A percentile compares a stretch with the other conserved stretches of the same genome.
phyloP scores from a whole-genome alignment of 2,329 filamentous ascomycete genomes.

The Cercospora sojina region DNA sequence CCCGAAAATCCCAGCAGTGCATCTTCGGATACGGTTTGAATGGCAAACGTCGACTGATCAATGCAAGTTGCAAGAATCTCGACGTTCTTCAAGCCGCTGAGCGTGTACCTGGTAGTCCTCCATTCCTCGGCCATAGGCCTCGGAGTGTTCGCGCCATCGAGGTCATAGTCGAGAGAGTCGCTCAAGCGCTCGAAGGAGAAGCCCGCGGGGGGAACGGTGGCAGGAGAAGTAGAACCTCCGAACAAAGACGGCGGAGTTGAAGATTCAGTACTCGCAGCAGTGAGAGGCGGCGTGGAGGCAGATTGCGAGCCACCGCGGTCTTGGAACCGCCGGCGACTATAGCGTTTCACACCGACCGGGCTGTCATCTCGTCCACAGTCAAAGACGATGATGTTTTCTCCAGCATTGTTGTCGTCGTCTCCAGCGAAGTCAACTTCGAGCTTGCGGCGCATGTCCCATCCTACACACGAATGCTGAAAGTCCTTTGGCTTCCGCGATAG shows the following conservation, averaged over 20 bases:
- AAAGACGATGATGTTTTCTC: constrained; percentile 74
- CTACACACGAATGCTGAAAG: constrained; percentile 73
- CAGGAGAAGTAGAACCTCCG: constrained; percentile 44
- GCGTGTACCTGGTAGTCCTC: constrained; percentile 60
- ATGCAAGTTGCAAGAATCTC: constrained; percentile 69
- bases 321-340: constrained; percentile 53
- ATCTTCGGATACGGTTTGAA: constrained; percentile 74
- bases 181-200: constrained; percentile 31
- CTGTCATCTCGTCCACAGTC: constrained; percentile 65
- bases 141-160: constrained; percentile 32
- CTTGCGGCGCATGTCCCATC: constrained; percentile 88
- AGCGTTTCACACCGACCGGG: constrained; percentile 56
- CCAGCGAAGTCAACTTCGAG: constrained; percentile 87
- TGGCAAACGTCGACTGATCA: constrained; percentile 72
- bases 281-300: constrained; percentile 32
- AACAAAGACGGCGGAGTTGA: constrained; percentile 51
- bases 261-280: constrained; percentile 27
- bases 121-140: constrained; percentile 58
- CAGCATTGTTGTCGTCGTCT: constrained; percentile 72
- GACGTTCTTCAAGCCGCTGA: constrained; percentile 59
- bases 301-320: constrained; percentile 23
- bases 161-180: constrained; percentile 27
- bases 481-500: constrained; percentile 70
- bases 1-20: constrained; percentile 63
- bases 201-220: constrained; percentile 37